phyloP scores from a whole-genome alignment of 73 alveolate species.

The Chromera velia region DNA sequence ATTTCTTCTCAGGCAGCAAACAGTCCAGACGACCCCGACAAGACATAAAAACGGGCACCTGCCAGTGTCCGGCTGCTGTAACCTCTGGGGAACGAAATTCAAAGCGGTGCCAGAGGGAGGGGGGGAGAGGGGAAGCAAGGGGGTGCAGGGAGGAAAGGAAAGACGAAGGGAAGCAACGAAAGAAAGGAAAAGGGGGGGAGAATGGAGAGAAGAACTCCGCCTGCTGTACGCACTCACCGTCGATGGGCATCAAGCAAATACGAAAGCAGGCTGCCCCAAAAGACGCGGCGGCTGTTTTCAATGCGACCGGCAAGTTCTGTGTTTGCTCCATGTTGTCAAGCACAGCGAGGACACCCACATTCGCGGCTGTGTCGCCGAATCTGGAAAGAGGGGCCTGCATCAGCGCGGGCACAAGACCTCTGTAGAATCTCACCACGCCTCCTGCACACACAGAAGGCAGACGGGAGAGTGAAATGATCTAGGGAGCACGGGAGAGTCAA shows the following conservation, averaged over 20 bases:
- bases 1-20: no score
- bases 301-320: neutral
- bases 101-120: no score
- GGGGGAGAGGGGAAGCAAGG: no score
- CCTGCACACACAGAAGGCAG: no score
- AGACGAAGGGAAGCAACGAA: neutral
- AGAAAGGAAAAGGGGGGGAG: neutral
- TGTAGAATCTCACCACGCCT: conserved; percentile 64
- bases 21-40: no score
- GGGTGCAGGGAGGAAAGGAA: neutral
- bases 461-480: no score
- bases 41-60: no score
- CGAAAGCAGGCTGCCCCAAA: conserved; percentile 10
- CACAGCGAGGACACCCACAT: conserved; percentile 44
- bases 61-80: no score
- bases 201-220: neutral
- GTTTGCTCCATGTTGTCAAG: neutral
- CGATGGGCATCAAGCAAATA: conserved; percentile 45
- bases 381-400: conserved; percentile 65
- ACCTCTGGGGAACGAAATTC: no score
- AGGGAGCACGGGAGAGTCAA: no score
- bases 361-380: conserved; percentile 67
- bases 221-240: conserved; percentile 12
- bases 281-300: neutral
- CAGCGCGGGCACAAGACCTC: conserved; percentile 63